Evolutionary conservation across 2,329 filamentous ascomycete genomes (phyloP), one percentile per base, ranked within the genome.

Genomic region (Calonectria hongkongensis): DNA sequence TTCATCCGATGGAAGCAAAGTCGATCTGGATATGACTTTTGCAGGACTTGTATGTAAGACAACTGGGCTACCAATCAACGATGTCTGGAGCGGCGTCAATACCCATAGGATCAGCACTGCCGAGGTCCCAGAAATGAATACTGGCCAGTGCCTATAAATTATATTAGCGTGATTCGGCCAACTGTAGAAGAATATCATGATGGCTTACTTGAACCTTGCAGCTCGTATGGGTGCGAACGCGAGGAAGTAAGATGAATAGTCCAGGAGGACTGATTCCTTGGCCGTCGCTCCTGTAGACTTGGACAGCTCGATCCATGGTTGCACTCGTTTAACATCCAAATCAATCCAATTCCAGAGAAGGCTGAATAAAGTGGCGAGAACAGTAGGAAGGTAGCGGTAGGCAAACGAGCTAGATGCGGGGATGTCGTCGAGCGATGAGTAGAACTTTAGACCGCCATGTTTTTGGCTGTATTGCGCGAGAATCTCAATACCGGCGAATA

Each of bases 61-160:
- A 8, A 3, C 8, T 8, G 8, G 1, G 2, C 36, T 36, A 12
- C 65, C 65, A 7, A 67, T 21, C 12, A 67, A 15, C 3, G 39
- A 33, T 3, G 25, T 39, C 27, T 67, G 65, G 1, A 67, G 16
- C 1, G 65, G 65, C 2, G 65, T 67, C 2, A 67, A n/a, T 3
- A 67, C 50, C 39, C 65, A 67, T 43, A 67, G 27, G n/a, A 67
- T 58, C 13, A 67, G 65, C 2, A 67, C 15, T 9, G 54, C 18
- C 12, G 65, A 39, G 1, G 2, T 36, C 9, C 54, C 54, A 3
- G 54, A 60, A 16, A 41, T 41, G n/a, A 60, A 60, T 15, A 60
- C 54, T 4, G 54, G 54, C 54, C 54, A 60, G 12, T 60, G 54
- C 15, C 54, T 60, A 21, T 5, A 18, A 6, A 27, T 16, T 2